A percentile compares a stretch with the other conserved stretches of the same genome.
phyloP scores from a whole-genome alignment of 306 rosid species.

The Acacia crassicarpa region DNA sequence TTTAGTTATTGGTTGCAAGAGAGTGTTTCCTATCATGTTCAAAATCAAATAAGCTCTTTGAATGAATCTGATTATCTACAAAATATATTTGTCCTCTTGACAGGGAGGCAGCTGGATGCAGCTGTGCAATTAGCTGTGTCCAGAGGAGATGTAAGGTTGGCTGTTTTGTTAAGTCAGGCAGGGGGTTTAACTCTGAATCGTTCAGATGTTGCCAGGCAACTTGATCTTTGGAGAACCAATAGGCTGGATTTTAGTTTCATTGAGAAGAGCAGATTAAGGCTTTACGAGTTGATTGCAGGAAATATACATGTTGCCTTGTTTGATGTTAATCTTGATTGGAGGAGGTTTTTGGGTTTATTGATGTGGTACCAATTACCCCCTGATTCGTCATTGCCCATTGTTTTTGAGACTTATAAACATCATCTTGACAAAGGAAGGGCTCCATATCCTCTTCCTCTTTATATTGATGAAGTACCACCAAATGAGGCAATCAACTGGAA shows the following conservation, averaged over 20 bases:
- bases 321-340: constrained; percentile 78
- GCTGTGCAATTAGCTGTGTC: constrained; percentile 86
- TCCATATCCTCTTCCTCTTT: constrained; percentile 87
- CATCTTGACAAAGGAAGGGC: constrained; percentile 77
- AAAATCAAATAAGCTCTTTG: constrained; percentile 71
- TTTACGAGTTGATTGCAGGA: constrained; percentile 85
- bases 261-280: constrained; percentile 78
- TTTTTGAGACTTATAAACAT: constrained; percentile 71
- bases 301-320: constrained; percentile 66
- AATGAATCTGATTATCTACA: constrained; percentile 71
- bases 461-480: constrained; percentile 68
- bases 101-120: constrained; percentile 83
- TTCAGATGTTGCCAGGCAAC: constrained; percentile 73
- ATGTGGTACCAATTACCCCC: constrained; percentile 92
- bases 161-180: constrained; percentile 87
- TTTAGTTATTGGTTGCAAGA: constrained; percentile 96
- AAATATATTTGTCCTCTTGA: constrained; percentile 70
- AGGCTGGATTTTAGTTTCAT: constrained; percentile 88
- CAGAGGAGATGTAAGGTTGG: constrained; percentile 89
- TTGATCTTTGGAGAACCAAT: constrained; percentile 81
- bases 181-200: constrained; percentile 88
- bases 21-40: constrained; percentile 80
- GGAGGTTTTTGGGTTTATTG: constrained; percentile 86
- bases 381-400: constrained; percentile 60
- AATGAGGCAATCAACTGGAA: constrained; percentile 48